Base-by-base conservation (phyloP, 345 rosid genomes). In the Hevea brasiliensis region DNA sequence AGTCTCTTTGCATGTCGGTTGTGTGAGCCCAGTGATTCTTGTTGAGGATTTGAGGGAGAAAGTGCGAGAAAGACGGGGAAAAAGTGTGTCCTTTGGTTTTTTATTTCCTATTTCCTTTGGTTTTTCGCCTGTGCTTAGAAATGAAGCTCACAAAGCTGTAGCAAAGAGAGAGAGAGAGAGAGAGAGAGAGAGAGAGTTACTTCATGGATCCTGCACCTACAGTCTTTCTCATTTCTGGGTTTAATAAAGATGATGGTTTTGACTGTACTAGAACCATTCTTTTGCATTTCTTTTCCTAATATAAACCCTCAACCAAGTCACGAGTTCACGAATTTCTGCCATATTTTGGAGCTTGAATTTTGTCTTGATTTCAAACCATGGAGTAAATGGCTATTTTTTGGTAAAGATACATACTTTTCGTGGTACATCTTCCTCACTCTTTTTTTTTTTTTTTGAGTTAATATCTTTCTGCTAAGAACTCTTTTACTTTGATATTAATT, bases 131-230 rank as follows among this genome's bases (percentile, higher is more conserved):
- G 2, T 61, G 4, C 15, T 20, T 50, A 29, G 45, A 41, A 67
- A 82, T 88, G 85, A 84, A 83, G 71, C 72, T 77, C 45, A 77
- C 75, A 21, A 77, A 74, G 75, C 56, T 72, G 4, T 78, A 82
- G 63, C 55, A 4, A 32, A 4, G 37, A 32, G 37, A 4, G 4
- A 4, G 37, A 32, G 37, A 32, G 37, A 32, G 37, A 32, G 37
- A 23, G 45, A 55, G 26, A 37, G 37, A 20, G 24, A 51, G 1
- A 56, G 20, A 18, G 20, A 32, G 13, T 20, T 48, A 14, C 8
- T 79, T 45, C 70, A 70, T 77, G 80, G 70, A 72, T 73, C 54
- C 62, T 21, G 13, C n/a, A n/a, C n/a, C 61, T 58, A 13, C 44
- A 15, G 73, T 68, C 32, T 73, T 73, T 83, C 27, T 71, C 72